Conservation (phyloP, 169 alveolate genomes). For the Babesia microti region DNA sequence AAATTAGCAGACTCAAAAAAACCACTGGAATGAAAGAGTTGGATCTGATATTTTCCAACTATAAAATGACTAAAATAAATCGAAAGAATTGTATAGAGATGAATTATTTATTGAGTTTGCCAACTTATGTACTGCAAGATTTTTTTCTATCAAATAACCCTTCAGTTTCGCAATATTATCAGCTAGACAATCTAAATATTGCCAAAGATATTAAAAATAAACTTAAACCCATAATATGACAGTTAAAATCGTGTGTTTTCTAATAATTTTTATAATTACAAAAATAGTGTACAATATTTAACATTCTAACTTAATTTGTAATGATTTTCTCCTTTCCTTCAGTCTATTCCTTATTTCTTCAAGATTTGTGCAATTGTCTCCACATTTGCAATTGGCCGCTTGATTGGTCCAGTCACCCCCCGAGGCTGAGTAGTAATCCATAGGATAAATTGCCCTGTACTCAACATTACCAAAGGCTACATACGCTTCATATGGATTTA, state of each 20-base stretch:
- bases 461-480: conserved; percentile 75
- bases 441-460: conserved; percentile 65
- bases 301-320: too few species aligned
- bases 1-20: conserved; percentile 5
- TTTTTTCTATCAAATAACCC: too few species aligned
- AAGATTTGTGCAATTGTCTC: conserved; percentile 2
- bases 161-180: too few species aligned
- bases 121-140: too few species aligned
- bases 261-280: too few species aligned
- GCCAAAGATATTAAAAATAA: too few species aligned
- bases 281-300: too few species aligned
- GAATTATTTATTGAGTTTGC: too few species aligned
- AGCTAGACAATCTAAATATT: too few species aligned
- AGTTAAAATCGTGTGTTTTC: too few species aligned
- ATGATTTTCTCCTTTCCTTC: conserved; percentile 3
- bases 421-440: conserved; percentile 75
- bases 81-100: too few species aligned
- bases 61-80: conserved; percentile 3
- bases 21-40: conserved; percentile 48
- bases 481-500: conserved; percentile 93
- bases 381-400: conserved; percentile 29
- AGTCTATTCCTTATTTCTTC: conserved; percentile 1
- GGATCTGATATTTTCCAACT: conserved; percentile 17
- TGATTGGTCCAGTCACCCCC: conserved; percentile 84
- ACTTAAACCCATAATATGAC: too few species aligned